A percentile compares a stretch with the other conserved stretches of the same genome.
Evolutionary conservation across 2,329 filamentous ascomycete species (phyloP).

Genomic region (Colletotrichum eremochloae): DNA sequence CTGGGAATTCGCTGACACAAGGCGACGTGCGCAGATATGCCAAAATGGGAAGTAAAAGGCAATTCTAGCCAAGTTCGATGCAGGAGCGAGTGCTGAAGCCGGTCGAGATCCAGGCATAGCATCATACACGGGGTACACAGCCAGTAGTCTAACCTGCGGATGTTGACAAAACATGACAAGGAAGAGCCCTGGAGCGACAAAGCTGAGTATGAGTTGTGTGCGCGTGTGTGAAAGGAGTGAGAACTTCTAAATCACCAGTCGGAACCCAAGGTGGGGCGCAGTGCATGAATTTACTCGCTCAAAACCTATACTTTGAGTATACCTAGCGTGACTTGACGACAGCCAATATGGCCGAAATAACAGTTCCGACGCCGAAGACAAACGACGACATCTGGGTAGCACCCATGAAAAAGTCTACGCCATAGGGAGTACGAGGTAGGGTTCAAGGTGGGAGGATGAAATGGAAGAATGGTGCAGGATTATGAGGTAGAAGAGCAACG

Average conservation of each 20-base stretch:
- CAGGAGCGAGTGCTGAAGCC: conserved; percentile 8
- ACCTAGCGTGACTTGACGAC: background rate
- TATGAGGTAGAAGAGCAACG: background rate
- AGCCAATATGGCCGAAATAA: background rate
- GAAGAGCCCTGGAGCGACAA: background rate
- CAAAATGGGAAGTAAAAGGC: conserved; percentile 3
- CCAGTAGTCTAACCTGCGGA: background rate
- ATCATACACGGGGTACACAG: background rate
- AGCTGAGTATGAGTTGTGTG: background rate
- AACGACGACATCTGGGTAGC: conserved; percentile 7
- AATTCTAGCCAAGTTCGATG: conserved; percentile 2
- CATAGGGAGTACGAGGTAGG: conserved; percentile 19
- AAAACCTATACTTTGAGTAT: background rate
- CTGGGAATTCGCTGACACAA: background rate
- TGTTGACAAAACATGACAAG: conserved; percentile 12
- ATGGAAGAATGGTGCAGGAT: background rate
- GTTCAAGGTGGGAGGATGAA: conserved; percentile 1
- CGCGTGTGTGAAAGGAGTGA: background rate
- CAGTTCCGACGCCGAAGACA: conserved; percentile 1
- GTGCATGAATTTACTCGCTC: background rate
- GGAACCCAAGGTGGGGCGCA: background rate
- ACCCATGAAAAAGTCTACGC: background rate
- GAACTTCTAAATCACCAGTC: background rate
- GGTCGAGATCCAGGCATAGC: conserved; percentile 4
- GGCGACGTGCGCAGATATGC: background rate